These are phyloP conservation scores for Gossypium davidsonii DNA, from an alignment of 441 rosid genomes.

Conservation along the genomic window DNA sequence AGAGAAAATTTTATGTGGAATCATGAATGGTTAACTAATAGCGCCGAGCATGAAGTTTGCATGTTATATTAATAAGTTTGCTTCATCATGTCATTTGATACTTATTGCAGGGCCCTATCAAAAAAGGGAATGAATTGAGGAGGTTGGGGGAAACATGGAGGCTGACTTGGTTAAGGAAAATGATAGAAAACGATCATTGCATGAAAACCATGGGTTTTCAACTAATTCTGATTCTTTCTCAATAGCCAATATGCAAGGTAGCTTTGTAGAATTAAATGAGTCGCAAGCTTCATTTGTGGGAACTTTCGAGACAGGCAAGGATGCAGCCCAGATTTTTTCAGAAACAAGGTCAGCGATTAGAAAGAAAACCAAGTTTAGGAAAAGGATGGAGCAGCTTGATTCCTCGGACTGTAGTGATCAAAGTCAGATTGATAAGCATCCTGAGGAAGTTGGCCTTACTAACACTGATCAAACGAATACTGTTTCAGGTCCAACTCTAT, in stretches of 20 bases:
- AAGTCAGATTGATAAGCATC: slow-evolving; percentile 15
- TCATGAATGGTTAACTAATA: not conserved
- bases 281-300: slow-evolving; percentile 17
- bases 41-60: not conserved
- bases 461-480: not conserved
- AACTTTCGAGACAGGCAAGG: slow-evolving; percentile 12
- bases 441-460: slow-evolving; percentile 19
- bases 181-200: slow-evolving; percentile 6
- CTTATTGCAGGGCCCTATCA: not conserved
- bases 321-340: slow-evolving; percentile 8
- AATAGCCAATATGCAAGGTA: slow-evolving; percentile 13
- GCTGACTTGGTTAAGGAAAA: slow-evolving; percentile 15
- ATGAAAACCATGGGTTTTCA: slow-evolving; percentile 16
- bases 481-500: slow-evolving; percentile 14
- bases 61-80: not conserved
- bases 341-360: slow-evolving; percentile 10
- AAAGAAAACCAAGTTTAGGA: slow-evolving; percentile 12
- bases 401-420: slow-evolving; percentile 9
- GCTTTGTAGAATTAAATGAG: slow-evolving; percentile 9
- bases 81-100: not conserved
- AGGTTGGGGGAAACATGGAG: slow-evolving; percentile 17
- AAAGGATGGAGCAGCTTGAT: slow-evolving; percentile 5
- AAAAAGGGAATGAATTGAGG: slow-evolving; percentile 4
- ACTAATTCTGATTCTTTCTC: slow-evolving; percentile 7
- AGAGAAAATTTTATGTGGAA: not conserved